These are phyloP conservation scores for Excoecaria cochinchinensis DNA, from an alignment of 345 rosid species.

Conservation along the genomic window DNA sequence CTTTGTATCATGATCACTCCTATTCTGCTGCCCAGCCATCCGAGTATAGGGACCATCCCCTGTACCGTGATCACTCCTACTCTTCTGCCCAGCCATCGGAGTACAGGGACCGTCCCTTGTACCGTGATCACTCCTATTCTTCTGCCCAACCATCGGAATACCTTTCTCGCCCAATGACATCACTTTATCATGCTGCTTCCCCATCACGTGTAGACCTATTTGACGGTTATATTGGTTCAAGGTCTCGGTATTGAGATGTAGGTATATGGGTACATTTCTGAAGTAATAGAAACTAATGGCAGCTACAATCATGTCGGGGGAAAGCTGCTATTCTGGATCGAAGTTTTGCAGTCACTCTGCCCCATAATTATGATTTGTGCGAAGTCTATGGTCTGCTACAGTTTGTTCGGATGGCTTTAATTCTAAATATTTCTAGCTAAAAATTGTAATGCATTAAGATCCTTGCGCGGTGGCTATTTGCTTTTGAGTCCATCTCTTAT, in stretches of 20 bases:
- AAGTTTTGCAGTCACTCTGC: too few species aligned
- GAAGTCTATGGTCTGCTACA: background rate
- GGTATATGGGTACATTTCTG: background rate
- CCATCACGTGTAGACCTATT: background rate
- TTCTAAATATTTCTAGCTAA: background rate
- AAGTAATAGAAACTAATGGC: background rate
- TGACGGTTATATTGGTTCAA: background rate
- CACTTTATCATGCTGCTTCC: background rate
- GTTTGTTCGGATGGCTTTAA: background rate
- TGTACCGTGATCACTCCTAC: too few species aligned
- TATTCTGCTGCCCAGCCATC: too few species aligned
- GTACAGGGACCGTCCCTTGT: background rate
- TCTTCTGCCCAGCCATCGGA: too few species aligned
- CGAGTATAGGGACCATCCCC: background rate
- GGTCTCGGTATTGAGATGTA: background rate
- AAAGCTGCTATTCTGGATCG: too few species aligned
- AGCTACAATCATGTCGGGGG: background rate
- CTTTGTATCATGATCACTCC: too few species aligned
- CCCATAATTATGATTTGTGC: background rate
- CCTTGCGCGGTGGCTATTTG: background rate
- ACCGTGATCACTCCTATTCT: conserved; percentile 3
- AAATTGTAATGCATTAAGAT: background rate
- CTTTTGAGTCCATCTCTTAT: background rate
- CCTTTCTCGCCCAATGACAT: background rate
- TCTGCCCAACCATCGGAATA: conserved; percentile 5